Conservation (phyloP, 2,329 filamentous ascomycete species). For the Venturia aucupariae region DNA sequence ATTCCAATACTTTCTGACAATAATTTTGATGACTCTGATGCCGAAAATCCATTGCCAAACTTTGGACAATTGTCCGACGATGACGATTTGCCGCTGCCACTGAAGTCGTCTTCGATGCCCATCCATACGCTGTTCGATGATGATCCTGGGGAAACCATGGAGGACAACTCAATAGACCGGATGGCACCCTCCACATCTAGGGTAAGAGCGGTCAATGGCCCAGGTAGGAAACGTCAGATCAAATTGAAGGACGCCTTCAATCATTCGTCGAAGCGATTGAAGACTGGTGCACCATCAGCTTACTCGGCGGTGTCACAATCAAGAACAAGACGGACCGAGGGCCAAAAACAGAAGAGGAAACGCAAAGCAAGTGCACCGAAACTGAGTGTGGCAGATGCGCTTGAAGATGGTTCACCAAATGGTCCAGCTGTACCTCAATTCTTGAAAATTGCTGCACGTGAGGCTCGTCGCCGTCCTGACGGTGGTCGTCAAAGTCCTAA, state of each 20-base stretch:
- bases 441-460: conserved; percentile 45
- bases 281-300: not conserved
- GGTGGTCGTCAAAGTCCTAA: conserved; percentile 43
- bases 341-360: not conserved
- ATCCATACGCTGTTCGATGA: not conserved
- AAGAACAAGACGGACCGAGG: not conserved
- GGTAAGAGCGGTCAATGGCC: conserved; percentile 16
- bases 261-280: not conserved
- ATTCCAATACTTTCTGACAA: not conserved
- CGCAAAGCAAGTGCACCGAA: conserved; percentile 19
- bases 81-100: not conserved
- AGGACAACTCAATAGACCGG: conserved; percentile 36
- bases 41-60: not conserved
- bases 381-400: conserved; percentile 44
- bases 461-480: conserved; percentile 39
- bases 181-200: conserved; percentile 26
- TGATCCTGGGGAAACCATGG: conserved; percentile 24
- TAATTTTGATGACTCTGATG: conserved; percentile 8
- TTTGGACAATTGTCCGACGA: not conserved
- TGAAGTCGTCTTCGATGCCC: not conserved
- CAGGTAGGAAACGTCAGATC: conserved; percentile 26
- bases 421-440: conserved; percentile 41
- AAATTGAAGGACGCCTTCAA: conserved; percentile 29
- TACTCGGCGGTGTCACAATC: not conserved
- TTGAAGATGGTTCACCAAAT: conserved; percentile 21